Percentiles rank a stretch among this genome's conserved stretches.
Evolutionary conservation across 257 asterid genomes (phyloP).

Genomic region (Lantana camara): DNA sequence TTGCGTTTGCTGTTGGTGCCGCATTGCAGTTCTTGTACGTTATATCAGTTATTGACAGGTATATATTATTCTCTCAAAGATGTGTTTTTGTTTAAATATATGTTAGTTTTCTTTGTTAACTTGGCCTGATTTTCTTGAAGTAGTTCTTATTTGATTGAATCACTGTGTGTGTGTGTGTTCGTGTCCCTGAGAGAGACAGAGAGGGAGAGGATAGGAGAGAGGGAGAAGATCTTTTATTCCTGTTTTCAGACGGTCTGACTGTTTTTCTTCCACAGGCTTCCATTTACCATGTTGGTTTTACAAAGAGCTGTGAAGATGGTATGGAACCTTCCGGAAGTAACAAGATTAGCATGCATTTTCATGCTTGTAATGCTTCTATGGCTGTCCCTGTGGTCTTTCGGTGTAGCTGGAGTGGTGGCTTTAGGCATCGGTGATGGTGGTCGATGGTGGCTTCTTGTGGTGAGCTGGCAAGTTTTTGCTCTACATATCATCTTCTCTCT

Average conservation of each 20-base stretch:
- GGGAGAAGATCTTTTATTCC: constrained; percentile 3
- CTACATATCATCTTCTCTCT: constrained; percentile 34
- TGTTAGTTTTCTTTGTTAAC: too few species aligned
- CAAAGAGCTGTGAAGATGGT: constrained; percentile 89
- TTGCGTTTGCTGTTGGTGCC: constrained; percentile 87
- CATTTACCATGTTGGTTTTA: constrained; percentile 94
- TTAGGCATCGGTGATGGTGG: constrained; percentile 79
- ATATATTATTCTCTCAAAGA: constrained; percentile 1
- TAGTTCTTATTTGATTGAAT: too few species aligned
- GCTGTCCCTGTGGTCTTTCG: constrained; percentile 94
- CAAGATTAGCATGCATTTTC: constrained; percentile 66
- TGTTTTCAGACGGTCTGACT: constrained; percentile 10
- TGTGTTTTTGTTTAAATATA: neutral
- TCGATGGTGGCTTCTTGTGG: constrained; percentile 99
- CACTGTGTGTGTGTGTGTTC: too few species aligned
- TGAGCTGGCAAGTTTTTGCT: constrained; percentile 99
- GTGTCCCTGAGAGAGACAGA: too few species aligned
- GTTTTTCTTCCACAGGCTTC: constrained; percentile 59
- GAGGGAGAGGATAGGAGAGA: too few species aligned
- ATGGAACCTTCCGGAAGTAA: constrained; percentile 81
- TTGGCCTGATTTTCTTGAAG: too few species aligned
- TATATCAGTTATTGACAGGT: constrained; percentile 93
- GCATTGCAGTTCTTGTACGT: constrained; percentile 89
- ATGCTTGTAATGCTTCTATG: constrained; percentile 87
- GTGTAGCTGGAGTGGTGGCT: constrained; percentile 92